A percentile compares a stretch with the other conserved stretches of the same genome.
Conservation (phyloP, 169 alveolate genomes). For the Neospora caninum region DNA sequence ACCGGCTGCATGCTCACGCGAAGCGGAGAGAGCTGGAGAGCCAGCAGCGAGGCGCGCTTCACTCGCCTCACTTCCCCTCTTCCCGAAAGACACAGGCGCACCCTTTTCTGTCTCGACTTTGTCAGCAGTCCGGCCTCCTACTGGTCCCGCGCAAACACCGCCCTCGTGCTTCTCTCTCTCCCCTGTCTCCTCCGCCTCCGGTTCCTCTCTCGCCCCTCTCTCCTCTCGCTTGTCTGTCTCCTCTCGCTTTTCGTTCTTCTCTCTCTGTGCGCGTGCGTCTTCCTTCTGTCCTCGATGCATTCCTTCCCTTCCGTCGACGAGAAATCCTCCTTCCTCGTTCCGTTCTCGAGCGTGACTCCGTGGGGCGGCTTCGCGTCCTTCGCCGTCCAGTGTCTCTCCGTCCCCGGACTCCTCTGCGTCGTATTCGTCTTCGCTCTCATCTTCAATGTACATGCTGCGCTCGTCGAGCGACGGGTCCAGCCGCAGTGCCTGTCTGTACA, state of each 20-base stretch:
- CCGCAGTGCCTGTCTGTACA: constrained; percentile 43
- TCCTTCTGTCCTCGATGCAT: background rate
- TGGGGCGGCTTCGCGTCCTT: background rate
- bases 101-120: too few species aligned
- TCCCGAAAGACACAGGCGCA: too few species aligned
- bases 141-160: too few species aligned
- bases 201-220: background rate
- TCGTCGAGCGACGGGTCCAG: constrained; percentile 46
- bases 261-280: background rate
- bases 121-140: too few species aligned
- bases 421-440: constrained; percentile 1
- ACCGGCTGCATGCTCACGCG: too few species aligned
- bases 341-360: too few species aligned
- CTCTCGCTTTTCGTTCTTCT: background rate
- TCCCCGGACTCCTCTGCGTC: background rate
- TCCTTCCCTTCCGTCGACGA: background rate
- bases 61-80: too few species aligned
- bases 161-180: background rate
- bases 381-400: background rate
- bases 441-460: constrained; percentile 3
- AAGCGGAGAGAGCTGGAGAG: too few species aligned
- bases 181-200: background rate
- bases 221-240: background rate
- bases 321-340: too few species aligned
- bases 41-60: too few species aligned